phyloP scores from a whole-genome alignment of 208 protist species.

The Leishmania major region DNA sequence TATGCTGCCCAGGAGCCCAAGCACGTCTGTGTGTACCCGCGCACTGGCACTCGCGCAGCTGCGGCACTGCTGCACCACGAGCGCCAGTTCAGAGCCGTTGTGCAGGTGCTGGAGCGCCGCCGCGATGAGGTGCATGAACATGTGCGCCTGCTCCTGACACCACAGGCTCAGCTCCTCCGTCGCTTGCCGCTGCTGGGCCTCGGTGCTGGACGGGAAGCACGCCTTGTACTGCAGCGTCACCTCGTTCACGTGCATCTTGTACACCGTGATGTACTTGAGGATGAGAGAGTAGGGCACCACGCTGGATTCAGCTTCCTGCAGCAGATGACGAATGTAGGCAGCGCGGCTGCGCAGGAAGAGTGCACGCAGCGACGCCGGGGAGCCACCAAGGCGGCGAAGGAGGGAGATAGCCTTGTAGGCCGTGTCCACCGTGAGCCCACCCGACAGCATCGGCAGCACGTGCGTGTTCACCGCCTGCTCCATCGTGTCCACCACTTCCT shows the following conservation, averaged over 20 bases:
- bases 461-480: constrained; percentile 38
- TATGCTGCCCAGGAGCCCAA: constrained; percentile 43
- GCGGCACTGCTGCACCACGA: constrained; percentile 75
- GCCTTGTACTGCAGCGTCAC: constrained; percentile 72
- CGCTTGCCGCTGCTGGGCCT: constrained; percentile 11
- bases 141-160: constrained; percentile 53
- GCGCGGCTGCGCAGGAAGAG: constrained; percentile 65
- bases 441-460: constrained; percentile 68
- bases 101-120: constrained; percentile 49
- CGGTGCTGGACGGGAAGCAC: constrained; percentile 59
- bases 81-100: constrained; percentile 75
- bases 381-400: constrained; percentile 52
- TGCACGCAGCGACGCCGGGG: constrained; percentile 29
- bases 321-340: constrained; percentile 43
- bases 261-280: constrained; percentile 61
- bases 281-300: constrained; percentile 60
- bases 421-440: constrained; percentile 58
- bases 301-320: constrained; percentile 49
- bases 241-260: constrained; percentile 83
- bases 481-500: constrained; percentile 37
- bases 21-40: constrained; percentile 62
- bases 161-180: constrained; percentile 34
- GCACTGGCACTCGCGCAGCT: constrained; percentile 39
- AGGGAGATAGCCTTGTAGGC: constrained; percentile 74
- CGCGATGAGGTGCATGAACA: constrained; percentile 50